A percentile compares a stretch with the other conserved stretches of the same genome.
Conservation (phyloP, 208 protist genomes). For the Leishmania tropica region DNA sequence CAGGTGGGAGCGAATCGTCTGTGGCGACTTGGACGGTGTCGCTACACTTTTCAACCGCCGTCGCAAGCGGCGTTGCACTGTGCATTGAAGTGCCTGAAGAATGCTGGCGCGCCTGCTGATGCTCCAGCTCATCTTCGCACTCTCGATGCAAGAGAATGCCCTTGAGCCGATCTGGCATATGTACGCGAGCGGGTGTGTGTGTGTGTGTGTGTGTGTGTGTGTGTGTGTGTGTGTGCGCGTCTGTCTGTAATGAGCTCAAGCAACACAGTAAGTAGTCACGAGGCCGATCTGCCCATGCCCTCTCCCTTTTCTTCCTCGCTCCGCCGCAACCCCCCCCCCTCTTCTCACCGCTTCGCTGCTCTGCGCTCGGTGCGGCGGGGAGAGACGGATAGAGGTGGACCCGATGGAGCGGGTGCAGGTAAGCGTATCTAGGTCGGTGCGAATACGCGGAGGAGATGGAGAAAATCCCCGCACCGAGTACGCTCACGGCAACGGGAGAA, state of each 20-base stretch:
- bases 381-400: neutral
- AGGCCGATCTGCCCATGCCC: neutral
- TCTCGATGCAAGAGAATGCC: constrained; percentile 18
- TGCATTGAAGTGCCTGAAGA: neutral
- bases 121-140: constrained; percentile 15
- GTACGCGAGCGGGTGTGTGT: too few relatives aligned
- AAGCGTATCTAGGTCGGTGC: neutral
- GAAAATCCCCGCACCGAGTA: neutral
- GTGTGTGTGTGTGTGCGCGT: neutral
- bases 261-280: neutral
- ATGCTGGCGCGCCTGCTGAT: neutral
- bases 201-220: neutral
- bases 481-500: neutral
- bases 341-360: neutral
- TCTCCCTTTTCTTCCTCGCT: neutral
- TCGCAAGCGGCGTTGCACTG: neutral
- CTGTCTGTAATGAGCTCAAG: neutral
- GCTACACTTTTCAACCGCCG: neutral
- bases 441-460: too few relatives aligned
- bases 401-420: neutral
- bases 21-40: neutral
- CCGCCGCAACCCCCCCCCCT: neutral
- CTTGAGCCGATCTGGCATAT: constrained; percentile 11
- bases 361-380: neutral
- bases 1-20: neutral